Evolutionary conservation across 2,329 filamentous ascomycete genomes (phyloP), one percentile per base, ranked within the genome.

Genomic region (Laburnicola sp.): DNA sequence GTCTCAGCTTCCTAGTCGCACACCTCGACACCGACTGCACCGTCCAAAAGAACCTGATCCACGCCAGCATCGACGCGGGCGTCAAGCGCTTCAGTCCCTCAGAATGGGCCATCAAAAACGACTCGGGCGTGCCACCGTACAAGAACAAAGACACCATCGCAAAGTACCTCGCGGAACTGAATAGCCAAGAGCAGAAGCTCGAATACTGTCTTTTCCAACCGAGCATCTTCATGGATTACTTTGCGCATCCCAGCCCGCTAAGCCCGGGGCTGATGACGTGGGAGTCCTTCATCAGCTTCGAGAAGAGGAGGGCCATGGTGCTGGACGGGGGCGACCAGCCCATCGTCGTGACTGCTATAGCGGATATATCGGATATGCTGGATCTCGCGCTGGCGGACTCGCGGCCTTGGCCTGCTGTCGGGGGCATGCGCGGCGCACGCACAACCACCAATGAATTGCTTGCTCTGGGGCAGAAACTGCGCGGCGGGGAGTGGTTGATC

Each of bases 141-240:
- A 60, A 65, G 0, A 77, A 76, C 48, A 86, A 87, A 57, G 70
- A 71, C n/a, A 63, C 68, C 3, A 75, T 79, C 5, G 74, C 76
- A 2, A 59, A 75, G 11, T 84, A 85, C 59, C 72, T 86, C 0
- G 56, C 70, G 22, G 65, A 79, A 11, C 53, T 85, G 3, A 84
- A 84, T 56, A 72, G 74, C 34, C 67, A 77, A 9, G 68, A 71
- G 23, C 74, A 76, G 44, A 78, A 77, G n/a, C 69, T 85, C 4
- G 80, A 85, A 51, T 85, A 85, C 63, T 77, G 71, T 0, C 68
- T 83, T 0, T 84, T 85, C 57, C 80, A 83, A 32, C 79, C 79
- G 0, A 81, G 80, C 0, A 57, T 82, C 1, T 82, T 83, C 59
- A 59, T 80, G 23, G 75, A 85, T 62, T 84, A 84, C 66, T 71